These are phyloP conservation scores for Candida tetrigidarum DNA, from an alignment of 1,139 yeast genomes.

Conservation along the genomic window DNA sequence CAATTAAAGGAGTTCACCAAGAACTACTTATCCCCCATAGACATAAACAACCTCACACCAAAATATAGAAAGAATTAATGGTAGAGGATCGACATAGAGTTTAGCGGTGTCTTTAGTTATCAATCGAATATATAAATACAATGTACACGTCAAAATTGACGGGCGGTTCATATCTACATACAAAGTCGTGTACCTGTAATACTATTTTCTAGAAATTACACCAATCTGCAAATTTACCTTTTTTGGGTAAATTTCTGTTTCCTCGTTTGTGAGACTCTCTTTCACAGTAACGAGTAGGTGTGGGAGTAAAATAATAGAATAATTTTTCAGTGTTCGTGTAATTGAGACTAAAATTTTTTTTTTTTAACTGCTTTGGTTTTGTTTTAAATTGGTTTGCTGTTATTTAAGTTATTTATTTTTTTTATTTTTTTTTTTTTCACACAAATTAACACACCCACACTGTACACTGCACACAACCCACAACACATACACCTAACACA, in stretches of 20 bases:
- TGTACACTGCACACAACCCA: not conserved
- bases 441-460: too few relatives aligned
- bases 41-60: conserved; percentile 38
- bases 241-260: not conserved
- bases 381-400: too few relatives aligned
- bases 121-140: too few relatives aligned
- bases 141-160: too few relatives aligned
- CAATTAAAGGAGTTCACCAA: conserved; percentile 41
- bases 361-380: not conserved
- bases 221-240: not conserved
- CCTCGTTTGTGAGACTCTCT: too few relatives aligned
- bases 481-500: not conserved
- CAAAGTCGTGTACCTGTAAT: not conserved
- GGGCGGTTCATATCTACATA: too few relatives aligned
- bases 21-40: conserved; percentile 37
- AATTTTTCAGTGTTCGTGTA: conserved; percentile 3
- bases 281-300: not conserved
- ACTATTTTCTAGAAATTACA: not conserved
- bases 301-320: not conserved
- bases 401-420: not conserved
- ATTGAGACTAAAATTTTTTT: not conserved
- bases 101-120: too few relatives aligned
- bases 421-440: not conserved
- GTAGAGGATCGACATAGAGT: too few relatives aligned
- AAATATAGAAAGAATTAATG: conserved; percentile 29